These are phyloP conservation scores for Pleurotus eryngii DNA, from an alignment of 768 basidiomycete species.

Conservation along the genomic window DNA sequence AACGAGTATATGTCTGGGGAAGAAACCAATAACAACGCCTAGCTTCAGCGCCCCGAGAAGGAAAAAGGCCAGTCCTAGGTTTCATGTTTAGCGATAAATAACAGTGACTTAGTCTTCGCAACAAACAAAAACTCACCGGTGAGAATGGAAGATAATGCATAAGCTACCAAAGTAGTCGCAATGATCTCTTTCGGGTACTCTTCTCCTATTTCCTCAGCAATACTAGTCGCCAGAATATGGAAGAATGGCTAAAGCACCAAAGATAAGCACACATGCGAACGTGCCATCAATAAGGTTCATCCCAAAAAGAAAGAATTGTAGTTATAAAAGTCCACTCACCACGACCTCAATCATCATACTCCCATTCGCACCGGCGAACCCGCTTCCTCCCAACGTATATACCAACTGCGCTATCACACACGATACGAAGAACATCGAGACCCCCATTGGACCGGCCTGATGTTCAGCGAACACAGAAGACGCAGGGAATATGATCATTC, in stretches of 20 bases:
- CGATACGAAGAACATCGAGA: conserved; percentile 94
- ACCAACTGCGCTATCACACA: conserved; percentile 75
- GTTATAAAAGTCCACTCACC: conserved; percentile 39
- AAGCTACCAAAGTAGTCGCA: conserved; percentile 91
- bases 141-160: conserved; percentile 80
- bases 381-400: conserved; percentile 83
- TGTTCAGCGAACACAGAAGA: conserved; percentile 67
- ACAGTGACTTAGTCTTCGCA: too few relatives aligned
- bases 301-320: neutral
- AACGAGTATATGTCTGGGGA: conserved; percentile 95
- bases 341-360: conserved; percentile 99
- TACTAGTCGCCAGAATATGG: conserved; percentile 82
- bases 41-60: conserved; percentile 81
- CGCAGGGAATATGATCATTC: conserved; percentile 94
- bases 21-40: conserved; percentile 88
- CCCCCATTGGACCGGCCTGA: conserved; percentile 77
- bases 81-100: too few relatives aligned
- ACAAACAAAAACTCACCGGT: conserved; percentile 55
- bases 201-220: conserved; percentile 70
- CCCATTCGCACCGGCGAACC: conserved; percentile 86
- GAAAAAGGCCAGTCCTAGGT: conserved; percentile 73
- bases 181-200: conserved; percentile 67
- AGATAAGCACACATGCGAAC: too few relatives aligned
- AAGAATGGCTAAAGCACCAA: conserved; percentile 73
- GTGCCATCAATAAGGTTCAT: too few relatives aligned